These are phyloP conservation scores for Pythium grandisporangium DNA, from an alignment of 352 stramenopile genomes.

Conservation along the genomic window DNA sequence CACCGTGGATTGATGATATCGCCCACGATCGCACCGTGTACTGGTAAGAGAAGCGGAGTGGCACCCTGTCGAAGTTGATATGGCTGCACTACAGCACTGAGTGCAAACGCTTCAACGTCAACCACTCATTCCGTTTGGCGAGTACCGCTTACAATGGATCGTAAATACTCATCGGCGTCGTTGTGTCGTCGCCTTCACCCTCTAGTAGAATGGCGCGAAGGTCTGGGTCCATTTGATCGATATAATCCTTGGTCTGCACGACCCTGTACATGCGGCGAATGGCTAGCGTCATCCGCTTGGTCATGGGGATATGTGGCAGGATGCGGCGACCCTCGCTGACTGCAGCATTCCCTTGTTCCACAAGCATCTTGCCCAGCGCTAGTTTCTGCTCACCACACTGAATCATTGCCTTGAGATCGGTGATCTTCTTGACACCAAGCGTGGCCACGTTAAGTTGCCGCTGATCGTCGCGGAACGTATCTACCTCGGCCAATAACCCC, in stretches of 20 bases:
- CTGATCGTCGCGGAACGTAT: conserved; percentile 15
- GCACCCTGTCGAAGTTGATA: too few relatives aligned
- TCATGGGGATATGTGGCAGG: conserved; percentile 24
- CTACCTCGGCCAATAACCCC: conserved; percentile 12
- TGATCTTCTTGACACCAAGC: conserved; percentile 19
- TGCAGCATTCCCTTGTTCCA: conserved; percentile 16
- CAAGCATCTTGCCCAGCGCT: conserved; percentile 9
- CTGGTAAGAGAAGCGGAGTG: too few relatives aligned
- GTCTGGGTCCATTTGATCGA: conserved; percentile 26
- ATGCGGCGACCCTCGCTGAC: conserved; percentile 14
- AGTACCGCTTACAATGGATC: conserved; percentile 14
- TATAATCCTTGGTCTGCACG: conserved; percentile 31
- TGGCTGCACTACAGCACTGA: too few relatives aligned
- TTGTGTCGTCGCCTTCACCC: conserved; percentile 3
- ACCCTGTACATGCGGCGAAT: conserved; percentile 27
- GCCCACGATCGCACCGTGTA: background rate
- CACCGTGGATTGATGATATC: background rate
- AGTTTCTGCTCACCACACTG: conserved; percentile 20
- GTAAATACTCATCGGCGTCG: conserved; percentile 12
- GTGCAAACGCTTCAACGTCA: too few relatives aligned
- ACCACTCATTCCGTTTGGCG: too few relatives aligned
- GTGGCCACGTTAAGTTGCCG: conserved; percentile 22
- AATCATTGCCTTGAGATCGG: conserved; percentile 21
- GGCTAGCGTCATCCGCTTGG: conserved; percentile 20
- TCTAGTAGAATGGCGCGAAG: conserved; percentile 18